Percentiles rank a stretch among this genome's conserved stretches.
Evolutionary conservation across 192 early-diverging fungal genomes (phyloP).

Genomic region (Coemansia sp.): DNA sequence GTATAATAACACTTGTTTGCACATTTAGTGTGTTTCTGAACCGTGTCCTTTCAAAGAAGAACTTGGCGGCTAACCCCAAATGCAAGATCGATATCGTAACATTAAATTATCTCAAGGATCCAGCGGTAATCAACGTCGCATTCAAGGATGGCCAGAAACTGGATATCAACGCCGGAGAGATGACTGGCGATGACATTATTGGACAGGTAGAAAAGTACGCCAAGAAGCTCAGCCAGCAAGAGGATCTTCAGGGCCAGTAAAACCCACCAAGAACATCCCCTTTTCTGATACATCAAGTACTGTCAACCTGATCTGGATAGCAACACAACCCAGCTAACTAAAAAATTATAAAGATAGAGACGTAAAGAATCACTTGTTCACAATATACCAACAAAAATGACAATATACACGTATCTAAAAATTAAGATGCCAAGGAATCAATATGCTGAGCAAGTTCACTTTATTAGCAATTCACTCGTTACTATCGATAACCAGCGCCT

Average conservation of each 20-base stretch:
- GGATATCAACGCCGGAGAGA: conserved; percentile 26
- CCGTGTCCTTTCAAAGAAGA: conserved; percentile 40
- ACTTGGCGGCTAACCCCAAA: conserved; percentile 32
- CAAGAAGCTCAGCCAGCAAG: conserved; percentile 42
- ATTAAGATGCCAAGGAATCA: too few relatives aligned
- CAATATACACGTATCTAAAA: too few relatives aligned
- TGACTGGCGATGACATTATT: conserved; percentile 39
- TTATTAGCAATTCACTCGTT: conserved; percentile 5
- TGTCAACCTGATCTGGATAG: too few relatives aligned
- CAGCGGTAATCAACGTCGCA: conserved; percentile 31
- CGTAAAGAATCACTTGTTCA: too few relatives aligned
- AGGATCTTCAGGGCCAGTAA: conserved; percentile 45
- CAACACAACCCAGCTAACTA: too few relatives aligned
- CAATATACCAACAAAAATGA: too few relatives aligned
- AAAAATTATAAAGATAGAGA: too few relatives aligned
- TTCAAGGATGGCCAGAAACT: conserved; percentile 47
- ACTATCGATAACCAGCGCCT: conserved; percentile 22
- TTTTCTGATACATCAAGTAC: too few relatives aligned
- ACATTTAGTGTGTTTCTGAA: conserved; percentile 35
- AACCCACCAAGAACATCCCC: too few relatives aligned
- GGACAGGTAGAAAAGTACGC: conserved; percentile 36
- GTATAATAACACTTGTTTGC: too few relatives aligned
- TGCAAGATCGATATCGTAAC: conserved; percentile 46
- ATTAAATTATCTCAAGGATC: conserved; percentile 22
- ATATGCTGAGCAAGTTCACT: too few relatives aligned